Base-by-base conservation (phyloP, 2,329 filamentous ascomycete genomes). In the Fusarium hostae region DNA sequence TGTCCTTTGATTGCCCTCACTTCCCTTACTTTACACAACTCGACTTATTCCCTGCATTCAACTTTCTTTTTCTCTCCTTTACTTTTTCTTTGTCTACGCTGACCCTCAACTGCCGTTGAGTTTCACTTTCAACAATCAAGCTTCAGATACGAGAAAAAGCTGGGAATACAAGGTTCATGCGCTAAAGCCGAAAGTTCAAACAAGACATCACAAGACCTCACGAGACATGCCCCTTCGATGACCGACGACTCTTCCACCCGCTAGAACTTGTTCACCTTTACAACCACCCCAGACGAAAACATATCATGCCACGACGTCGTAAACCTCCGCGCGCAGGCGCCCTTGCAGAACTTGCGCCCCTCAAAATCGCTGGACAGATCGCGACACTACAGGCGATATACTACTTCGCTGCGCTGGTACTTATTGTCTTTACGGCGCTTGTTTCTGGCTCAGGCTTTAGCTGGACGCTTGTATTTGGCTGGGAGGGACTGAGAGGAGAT, bases 311-410 rank as follows among this genome's bases (percentile, higher is more conserved):
- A 44, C 86, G 88, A 66, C 83, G 88, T 64, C 84, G 87, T 68
- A 85, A 86, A 75, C 87, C 88, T 59, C 88, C 87, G 56, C 86
- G 88, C 76, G 82, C 88, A 50, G 88, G 89, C 80, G 88, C 88
- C 73, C 84, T 89, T 43, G 82, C 86, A 59, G 88, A 90, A 73
- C 85, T 90, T n/a, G 88, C 86, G 15, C 89, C 89, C 13, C 82
- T 89, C 69, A 86, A 85, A 71, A 88, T 90, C 78, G 84, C 89
- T 51, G 80, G 83, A 66, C 89, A 91, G 80, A 90, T 91, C 76
- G 83, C 85, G 44, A 82, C 83, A 16, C 79, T 91, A 18, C 89
- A 91, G 75, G 82, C 80, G 22, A 79, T 89, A 56, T 90, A 87
- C 81, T 90, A 90, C 78, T 78, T 80, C 63, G 81, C 81, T 22